These are phyloP conservation scores for Colletotrichum sp. DNA, from an alignment of 2,329 filamentous ascomycete species.

Conservation along the genomic window DNA sequence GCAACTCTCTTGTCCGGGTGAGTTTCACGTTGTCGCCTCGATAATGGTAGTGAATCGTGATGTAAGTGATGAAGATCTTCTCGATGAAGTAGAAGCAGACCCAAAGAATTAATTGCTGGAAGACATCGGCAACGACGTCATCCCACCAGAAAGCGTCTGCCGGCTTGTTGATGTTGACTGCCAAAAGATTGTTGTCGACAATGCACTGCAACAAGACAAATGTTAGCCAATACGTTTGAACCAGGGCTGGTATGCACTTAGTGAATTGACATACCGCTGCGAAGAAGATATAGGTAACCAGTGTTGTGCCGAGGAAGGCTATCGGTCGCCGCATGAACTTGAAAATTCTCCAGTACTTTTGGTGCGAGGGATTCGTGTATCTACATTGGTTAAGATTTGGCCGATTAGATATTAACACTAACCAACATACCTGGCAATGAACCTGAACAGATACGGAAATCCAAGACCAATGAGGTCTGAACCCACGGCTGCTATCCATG, in stretches of 20 bases:
- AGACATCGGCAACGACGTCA: background rate
- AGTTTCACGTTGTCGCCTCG: slow-evolving; percentile 24
- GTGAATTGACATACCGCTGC: slow-evolving; percentile 2
- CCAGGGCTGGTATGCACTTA: background rate
- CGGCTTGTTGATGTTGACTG: slow-evolving; percentile 20
- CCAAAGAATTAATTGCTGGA: slow-evolving; percentile 25
- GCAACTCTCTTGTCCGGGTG: slow-evolving; percentile 25
- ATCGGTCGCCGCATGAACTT: slow-evolving; percentile 27
- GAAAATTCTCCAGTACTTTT: slow-evolving; percentile 31
- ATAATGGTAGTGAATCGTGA: slow-evolving; percentile 33
- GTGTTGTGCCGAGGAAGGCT: slow-evolving; percentile 23
- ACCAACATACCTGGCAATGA: slow-evolving; percentile 26
- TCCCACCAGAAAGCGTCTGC: slow-evolving; percentile 4
- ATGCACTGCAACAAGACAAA: slow-evolving; percentile 16
- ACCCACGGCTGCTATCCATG: slow-evolving; percentile 25
- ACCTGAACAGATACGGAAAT: slow-evolving; percentile 29
- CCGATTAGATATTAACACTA: background rate
- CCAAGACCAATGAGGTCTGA: slow-evolving; percentile 23
- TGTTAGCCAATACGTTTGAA: background rate
- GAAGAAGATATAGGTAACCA: slow-evolving; percentile 18
- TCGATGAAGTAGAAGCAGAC: slow-evolving; percentile 30
- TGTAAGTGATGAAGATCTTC: slow-evolving; percentile 32
- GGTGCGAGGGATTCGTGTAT: slow-evolving; percentile 32
- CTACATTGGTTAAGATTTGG: slow-evolving; percentile 6
- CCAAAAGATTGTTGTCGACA: slow-evolving; percentile 16